Evolutionary conservation across 768 basidiomycete genomes (phyloP).

Genomic region (Pleurotus ostreatus): DNA sequence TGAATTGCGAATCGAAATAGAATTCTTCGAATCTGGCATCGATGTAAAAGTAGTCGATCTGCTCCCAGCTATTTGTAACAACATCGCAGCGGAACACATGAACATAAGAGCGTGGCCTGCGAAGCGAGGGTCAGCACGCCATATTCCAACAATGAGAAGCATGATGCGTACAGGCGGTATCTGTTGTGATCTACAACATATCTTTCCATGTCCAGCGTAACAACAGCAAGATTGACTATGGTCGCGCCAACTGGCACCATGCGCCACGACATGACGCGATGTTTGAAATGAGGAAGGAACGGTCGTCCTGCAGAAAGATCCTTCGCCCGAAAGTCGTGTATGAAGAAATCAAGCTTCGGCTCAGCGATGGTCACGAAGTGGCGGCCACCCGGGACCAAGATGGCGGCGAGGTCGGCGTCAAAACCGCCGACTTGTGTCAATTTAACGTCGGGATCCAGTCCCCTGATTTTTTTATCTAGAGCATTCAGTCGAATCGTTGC

Average conservation of each 20-base stretch:
- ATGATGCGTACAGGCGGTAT: no score
- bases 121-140: no score
- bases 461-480: background rate
- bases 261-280: background rate
- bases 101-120: no score
- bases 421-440: background rate
- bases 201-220: no score
- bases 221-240: no score
- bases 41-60: no score
- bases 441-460: background rate
- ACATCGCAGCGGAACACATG: no score
- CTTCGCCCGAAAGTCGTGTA: background rate
- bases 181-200: no score
- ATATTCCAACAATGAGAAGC: no score
- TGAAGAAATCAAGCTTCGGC: background rate
- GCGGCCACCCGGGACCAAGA: background rate
- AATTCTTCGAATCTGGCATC: no score
- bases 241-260: background rate
- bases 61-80: no score
- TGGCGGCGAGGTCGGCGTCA: background rate
- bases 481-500: background rate
- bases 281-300: background rate
- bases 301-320: background rate
- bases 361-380: background rate
- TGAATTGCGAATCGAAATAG: no score